Evolutionary conservation across 2,329 filamentous ascomycete genomes (phyloP).

Genomic region (Microsporum ferrugineum): DNA sequence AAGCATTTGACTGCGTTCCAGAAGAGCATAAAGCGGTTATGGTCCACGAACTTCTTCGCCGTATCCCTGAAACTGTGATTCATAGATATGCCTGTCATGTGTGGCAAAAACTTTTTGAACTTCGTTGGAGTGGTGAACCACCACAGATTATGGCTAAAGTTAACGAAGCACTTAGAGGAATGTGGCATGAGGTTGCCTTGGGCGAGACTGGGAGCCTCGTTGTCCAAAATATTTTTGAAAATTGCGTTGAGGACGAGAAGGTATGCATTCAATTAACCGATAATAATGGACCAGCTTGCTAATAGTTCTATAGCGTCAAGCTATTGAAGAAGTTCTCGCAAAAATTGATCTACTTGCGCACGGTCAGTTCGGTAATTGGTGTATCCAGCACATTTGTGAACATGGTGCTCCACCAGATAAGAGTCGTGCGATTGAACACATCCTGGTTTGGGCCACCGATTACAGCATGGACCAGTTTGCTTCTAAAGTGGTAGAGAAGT

Average conservation of each 20-base stretch:
- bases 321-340: constrained; percentile 87
- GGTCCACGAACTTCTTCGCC: constrained; percentile 92
- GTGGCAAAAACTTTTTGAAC: constrained; percentile 98
- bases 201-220: constrained; percentile 96
- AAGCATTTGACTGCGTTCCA: constrained; percentile 93
- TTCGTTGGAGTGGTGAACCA: constrained; percentile 87
- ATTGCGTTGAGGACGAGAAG: constrained; percentile 97
- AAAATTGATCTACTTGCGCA: constrained; percentile 96
- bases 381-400: constrained; percentile 98
- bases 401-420: constrained; percentile 86
- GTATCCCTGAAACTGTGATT: constrained; percentile 94
- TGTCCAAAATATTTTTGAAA: constrained; percentile 99
- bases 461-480: constrained; percentile 99
- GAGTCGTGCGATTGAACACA: constrained; percentile 86
- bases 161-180: constrained; percentile 84
- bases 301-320: constrained; percentile 58
- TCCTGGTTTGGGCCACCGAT: constrained; percentile 82
- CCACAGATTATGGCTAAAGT: constrained; percentile 98
- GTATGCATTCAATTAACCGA: constrained; percentile 35
- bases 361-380: constrained; percentile 98
- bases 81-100: constrained; percentile 98
- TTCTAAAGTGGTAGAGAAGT: constrained; percentile 98
- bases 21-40: constrained; percentile 97
- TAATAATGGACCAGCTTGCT: constrained; percentile 11
- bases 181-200: constrained; percentile 98